Base-by-base conservation (phyloP, 2,329 filamentous ascomycete species). In the Paraphoma chrysanthemicola region DNA sequence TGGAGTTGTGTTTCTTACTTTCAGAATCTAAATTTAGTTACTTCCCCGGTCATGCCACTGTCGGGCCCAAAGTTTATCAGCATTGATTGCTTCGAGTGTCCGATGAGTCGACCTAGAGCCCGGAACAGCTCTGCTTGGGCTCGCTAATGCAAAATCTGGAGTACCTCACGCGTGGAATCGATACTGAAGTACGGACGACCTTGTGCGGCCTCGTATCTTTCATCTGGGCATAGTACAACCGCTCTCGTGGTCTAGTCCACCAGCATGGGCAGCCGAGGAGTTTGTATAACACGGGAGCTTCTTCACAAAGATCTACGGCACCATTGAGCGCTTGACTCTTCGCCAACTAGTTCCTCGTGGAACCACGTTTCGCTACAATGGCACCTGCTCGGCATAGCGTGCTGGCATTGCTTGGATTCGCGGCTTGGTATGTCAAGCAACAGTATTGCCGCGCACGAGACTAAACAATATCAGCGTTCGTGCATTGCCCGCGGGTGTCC, bases 171-270 rank as follows among this genome's bases (percentile, higher is more conserved):
- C 55, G 59, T 70, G 68, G 61, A 66, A 47, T 56, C 50, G 48
- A 58, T 42, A 48, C 46, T 51, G 18, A 38, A 36, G 56, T 59
- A 67, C 56, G 59, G 44, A 51, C 41, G 47, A 68, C 57, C 58
- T 52, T 58, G 55, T 51, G 48, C 48, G 18, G 44, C 28, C 48
- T 67, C 71, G 71, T 73, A 74, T 72, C 61, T 69, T 72, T 73
- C 70, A 74, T 74, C 66, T 73, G 57, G 29, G 47, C 53, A 72
- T 60, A 71, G 68, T 72, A 54, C 50, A 47, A n/a, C 42, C 52
- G 55, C 54, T 53, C 58, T 52, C 54, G 51, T 48, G 50, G 50
- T 53, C 59, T 55, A 58, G 61, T 58, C 56, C 51, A 62, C 50
- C 47, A 54, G 18, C 44, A 60, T 57, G 52, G 53, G 38, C 42